Percentiles rank a stretch among this genome's conserved stretches.
Conservation (phyloP, 441 rosid species). For the Kokia cookei region DNA sequence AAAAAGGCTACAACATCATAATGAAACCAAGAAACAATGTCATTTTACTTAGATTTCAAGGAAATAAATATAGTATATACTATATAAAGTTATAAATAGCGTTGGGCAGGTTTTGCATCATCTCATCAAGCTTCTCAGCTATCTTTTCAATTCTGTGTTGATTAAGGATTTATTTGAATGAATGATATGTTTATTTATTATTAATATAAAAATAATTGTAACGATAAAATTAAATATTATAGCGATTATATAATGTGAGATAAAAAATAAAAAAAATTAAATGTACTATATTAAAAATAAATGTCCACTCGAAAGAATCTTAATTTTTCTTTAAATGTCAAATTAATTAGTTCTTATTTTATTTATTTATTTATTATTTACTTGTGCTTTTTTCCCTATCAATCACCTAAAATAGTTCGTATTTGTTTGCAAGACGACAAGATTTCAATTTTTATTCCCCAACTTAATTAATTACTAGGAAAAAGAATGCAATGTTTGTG, state of each 20-base stretch:
- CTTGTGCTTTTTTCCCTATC: not conserved
- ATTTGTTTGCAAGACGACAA: not conserved
- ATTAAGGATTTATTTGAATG: too few species aligned
- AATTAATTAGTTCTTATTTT: not conserved
- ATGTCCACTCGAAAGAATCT: too few species aligned
- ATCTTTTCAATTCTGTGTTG: not conserved
- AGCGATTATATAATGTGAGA: too few species aligned
- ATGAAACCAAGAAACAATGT: not conserved
- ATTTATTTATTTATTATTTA: not conserved
- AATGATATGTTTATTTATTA: too few species aligned
- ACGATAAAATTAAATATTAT: too few species aligned
- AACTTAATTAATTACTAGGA: not conserved
- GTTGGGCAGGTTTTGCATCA: not conserved
- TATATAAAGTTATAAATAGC: not conserved
- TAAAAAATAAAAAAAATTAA: too few species aligned
- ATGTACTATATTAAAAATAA: too few species aligned
- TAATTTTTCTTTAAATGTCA: not conserved
- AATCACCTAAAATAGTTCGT: not conserved
- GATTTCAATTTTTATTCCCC: not conserved
- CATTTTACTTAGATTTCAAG: not conserved
- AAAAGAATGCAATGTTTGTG: not conserved
- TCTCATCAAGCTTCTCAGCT: not conserved
- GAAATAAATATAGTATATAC: not conserved
- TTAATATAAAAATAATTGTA: too few species aligned
- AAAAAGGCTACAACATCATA: not conserved